These are phyloP conservation scores for Arthroderma uncinatum DNA, from an alignment of 2,329 filamentous ascomycete species.

Conservation along the genomic window DNA sequence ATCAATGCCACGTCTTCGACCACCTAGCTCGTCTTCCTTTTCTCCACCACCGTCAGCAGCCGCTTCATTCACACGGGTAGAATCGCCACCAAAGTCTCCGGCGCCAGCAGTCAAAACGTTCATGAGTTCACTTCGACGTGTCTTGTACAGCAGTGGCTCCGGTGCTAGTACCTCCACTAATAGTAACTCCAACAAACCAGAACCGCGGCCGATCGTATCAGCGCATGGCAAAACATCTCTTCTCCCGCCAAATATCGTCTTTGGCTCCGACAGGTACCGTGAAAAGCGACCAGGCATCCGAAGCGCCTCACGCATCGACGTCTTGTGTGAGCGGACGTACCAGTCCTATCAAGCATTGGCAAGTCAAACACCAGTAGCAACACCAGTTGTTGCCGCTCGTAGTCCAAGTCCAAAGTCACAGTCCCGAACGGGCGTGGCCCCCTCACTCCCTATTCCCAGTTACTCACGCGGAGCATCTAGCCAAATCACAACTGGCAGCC, in stretches of 20 bases:
- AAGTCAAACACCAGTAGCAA: conserved; percentile 36
- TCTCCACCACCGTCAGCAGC: background rate
- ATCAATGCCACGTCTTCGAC: conserved; percentile 19
- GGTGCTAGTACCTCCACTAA: conserved; percentile 14
- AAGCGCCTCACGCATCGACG: conserved; percentile 56
- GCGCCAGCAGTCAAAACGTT: conserved; percentile 70
- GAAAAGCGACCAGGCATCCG: conserved; percentile 38
- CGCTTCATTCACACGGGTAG: conserved; percentile 3
- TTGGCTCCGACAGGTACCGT: conserved; percentile 35
- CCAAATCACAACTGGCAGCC: conserved; percentile 65
- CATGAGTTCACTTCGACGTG: conserved; percentile 74
- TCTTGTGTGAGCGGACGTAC: conserved; percentile 65
- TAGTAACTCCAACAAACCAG: background rate
- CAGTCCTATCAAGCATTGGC: conserved; percentile 71
- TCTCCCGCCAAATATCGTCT: conserved; percentile 36
- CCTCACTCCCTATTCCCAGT: background rate
- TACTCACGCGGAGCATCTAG: conserved; percentile 30
- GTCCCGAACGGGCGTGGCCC: background rate
- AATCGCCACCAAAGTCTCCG: conserved; percentile 18
- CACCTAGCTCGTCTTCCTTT: background rate
- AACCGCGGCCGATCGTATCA: conserved; percentile 13
- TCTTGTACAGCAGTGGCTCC: conserved; percentile 52
- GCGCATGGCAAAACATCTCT: conserved; percentile 30
- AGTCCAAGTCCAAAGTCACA: background rate
- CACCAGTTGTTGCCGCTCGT: background rate